Evolutionary conservation across 2,329 filamentous ascomycete species (phyloP).

Genomic region (Colletotrichum sp.): DNA sequence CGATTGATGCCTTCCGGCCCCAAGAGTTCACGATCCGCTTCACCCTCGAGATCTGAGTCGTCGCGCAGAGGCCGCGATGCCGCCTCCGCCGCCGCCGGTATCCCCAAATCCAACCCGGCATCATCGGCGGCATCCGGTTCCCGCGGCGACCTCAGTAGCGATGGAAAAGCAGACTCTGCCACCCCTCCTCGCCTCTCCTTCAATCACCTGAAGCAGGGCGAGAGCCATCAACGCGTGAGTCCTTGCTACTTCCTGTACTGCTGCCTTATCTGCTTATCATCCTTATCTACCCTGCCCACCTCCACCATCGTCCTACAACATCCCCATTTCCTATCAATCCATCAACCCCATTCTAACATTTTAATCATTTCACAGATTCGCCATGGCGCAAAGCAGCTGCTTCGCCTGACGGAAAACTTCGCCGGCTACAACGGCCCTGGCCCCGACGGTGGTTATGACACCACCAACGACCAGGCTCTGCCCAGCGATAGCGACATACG

Average conservation of each 20-base stretch:
- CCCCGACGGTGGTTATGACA: background rate
- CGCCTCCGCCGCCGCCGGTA: background rate
- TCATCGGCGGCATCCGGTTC: background rate
- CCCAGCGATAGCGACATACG: constrained; percentile 5
- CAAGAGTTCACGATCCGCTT: constrained; percentile 14
- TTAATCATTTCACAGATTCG: background rate
- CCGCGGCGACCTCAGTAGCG: background rate
- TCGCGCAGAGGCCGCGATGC: background rate
- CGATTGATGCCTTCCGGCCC: constrained; percentile 20
- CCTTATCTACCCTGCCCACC: background rate
- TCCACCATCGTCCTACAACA: background rate
- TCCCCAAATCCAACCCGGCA: background rate
- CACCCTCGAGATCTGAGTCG: background rate
- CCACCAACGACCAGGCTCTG: background rate
- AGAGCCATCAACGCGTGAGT: constrained; percentile 15
- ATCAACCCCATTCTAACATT: background rate
- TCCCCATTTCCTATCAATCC: background rate
- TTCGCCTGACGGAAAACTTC: constrained; percentile 5
- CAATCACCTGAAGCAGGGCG: constrained; percentile 14
- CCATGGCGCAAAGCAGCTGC: constrained; percentile 2
- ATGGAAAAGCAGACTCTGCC: background rate
- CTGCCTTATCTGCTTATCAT: background rate
- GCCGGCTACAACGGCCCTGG: background rate
- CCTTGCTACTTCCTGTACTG: background rate
- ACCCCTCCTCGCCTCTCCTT: background rate